These are phyloP conservation scores for Bretschneidera sinensis DNA, from an alignment of 345 rosid species.

Conservation along the genomic window DNA sequence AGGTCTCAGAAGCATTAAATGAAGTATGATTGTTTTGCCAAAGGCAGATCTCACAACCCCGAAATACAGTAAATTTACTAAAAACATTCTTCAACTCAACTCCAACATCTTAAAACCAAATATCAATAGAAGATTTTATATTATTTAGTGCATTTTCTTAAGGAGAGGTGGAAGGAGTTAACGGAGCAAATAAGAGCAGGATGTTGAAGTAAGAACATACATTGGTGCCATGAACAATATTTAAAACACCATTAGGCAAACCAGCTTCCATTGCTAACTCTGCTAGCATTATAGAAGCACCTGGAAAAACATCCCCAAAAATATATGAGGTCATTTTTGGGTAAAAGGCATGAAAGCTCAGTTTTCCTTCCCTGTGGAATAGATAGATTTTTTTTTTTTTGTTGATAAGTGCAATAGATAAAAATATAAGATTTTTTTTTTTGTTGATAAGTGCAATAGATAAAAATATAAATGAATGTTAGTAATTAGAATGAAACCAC, in stretches of 20 bases:
- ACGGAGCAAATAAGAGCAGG: background rate
- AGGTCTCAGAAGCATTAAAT: background rate
- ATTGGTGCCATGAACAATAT: constrained; percentile 86
- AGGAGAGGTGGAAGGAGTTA: background rate
- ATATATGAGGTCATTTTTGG: constrained; percentile 1
- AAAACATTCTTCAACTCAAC: background rate
- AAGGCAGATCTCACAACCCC: background rate
- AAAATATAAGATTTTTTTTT: too few species aligned
- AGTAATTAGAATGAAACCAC: background rate
- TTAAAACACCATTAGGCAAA: constrained; percentile 83
- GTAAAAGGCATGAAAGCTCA: background rate
- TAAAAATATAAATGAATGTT: background rate
- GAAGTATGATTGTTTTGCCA: background rate
- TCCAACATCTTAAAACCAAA: background rate
- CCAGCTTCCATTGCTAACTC: constrained; percentile 97
- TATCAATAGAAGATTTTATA: background rate
- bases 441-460: too few species aligned
- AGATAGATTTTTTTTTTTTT: too few species aligned
- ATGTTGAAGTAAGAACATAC: constrained; percentile 35
- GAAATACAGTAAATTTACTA: background rate
- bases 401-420: too few species aligned
- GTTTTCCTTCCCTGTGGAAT: too few species aligned
- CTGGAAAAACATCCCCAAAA: constrained; percentile 31
- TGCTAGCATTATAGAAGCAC: constrained; percentile 88
- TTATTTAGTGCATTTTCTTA: background rate